Evolutionary conservation across 2,329 filamentous ascomycete genomes (phyloP), one percentile per base, ranked within the genome.

Genomic region (Exophiala oligosperma): DNA sequence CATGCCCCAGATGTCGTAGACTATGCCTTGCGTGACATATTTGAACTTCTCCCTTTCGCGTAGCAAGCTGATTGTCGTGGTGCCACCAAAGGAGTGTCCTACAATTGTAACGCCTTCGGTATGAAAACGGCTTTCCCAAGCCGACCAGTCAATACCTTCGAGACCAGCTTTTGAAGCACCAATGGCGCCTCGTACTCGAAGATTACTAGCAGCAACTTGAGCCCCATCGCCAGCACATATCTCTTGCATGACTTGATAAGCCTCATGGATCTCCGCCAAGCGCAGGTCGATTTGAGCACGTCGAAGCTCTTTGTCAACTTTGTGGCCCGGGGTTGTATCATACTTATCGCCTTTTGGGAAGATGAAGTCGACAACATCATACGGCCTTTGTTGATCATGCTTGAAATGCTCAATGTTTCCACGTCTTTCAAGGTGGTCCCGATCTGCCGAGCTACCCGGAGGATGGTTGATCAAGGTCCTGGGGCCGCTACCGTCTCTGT

Each of bases 61-160:
- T 35, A 87, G 74, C 4, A 85, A 76, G 66, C 88, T 84, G 1
- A 86, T 78, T 0, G 82, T 79, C 0, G 85, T 87, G 7, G 85
- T 85, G 2, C 84, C 85, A 17, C 86, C 86, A 63, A 89, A 89
- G 1, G 83, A 87, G 67, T 89, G 86, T 0, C 86, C 85, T 64
- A 86, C 81, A 58, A 83, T 77, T 1, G 84, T 88, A 17, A 86
- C 81, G 49, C 83, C 77, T 28, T 80, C 72, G 3, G 83, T 71
- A 54, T 83, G 78, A 59, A 89, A 81, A 2, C 82, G 73, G 2
- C 75, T 74, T 57, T 77, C 77, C 86, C 85, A 89, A 8, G 74
- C 70, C 0, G 69, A 61, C 85, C 85, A 89, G 49, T 81, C 71
- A 1, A 82, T 70, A 0, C 82, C 84, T 2, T 79, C 73, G 0